Evolutionary conservation across 257 asterid species (phyloP), one percentile per base, ranked within the genome.

Genomic region (Marsdenia floribunda): DNA sequence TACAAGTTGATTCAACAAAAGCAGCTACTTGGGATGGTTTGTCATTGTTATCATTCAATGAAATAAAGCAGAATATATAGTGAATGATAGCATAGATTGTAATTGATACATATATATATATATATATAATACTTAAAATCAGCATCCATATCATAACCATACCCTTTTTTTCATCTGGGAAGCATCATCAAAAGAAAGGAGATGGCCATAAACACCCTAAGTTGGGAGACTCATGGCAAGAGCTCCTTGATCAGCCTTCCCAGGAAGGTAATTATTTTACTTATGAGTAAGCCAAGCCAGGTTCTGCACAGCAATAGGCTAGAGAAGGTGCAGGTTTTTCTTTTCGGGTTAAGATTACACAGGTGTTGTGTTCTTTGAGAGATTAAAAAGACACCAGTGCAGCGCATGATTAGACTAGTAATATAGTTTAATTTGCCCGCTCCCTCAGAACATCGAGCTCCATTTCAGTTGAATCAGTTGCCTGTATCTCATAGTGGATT

Each of bases 161-260:
- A 72, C 19, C 67, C 71, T 37, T 64, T 29, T 29, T 79, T 75
- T 47, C 81, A 74, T 66, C 80, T 8, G 83, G 86, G 86, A 86
- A 82, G 88, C 93, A 88, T 85, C 93, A 86, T 79, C 80, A 77
- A 77, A 79, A 83, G 70, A 78, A 44, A 83, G 88, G 82, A 80
- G 77, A 80, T 35, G 49, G 49, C 81, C 54, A 46, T 63, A 71
- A 71, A 26, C 80, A 73, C 67, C 71, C 64, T 19, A 71, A 67
- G 72, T 35, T 54, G 75, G 63, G 74, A 71, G 38, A 38, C 64
- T 71, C 14, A 59, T 64, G 70, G 68, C 63, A 61, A 52, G 76
- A 74, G 82, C 84, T 70, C 86, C 87, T 44, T 77, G 83, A 82
- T 88, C 92, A 88, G 89, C 89, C 80, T 86, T 83, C 87, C 90